Evolutionary conservation across 2,329 filamentous ascomycete genomes (phyloP).

Genomic region (Ceratocystis papillata): DNA sequence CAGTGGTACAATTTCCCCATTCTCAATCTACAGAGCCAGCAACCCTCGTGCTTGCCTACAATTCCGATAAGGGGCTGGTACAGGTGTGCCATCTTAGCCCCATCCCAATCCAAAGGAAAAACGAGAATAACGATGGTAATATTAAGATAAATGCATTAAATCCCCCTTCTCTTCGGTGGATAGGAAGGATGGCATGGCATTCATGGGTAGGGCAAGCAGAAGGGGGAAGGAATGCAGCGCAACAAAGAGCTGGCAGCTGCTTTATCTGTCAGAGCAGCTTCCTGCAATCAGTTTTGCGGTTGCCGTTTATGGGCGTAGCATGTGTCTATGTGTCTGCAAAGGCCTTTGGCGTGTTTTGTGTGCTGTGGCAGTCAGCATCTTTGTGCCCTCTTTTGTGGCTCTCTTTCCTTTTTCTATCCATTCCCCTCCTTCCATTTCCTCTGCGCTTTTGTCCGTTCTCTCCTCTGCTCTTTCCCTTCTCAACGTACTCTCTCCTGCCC

Average conservation of each 20-base stretch:
- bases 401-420: neutral
- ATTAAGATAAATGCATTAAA: neutral
- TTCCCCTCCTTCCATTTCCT: neutral
- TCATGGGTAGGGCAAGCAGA: neutral
- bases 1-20: no score
- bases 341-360: neutral
- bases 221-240: conserved; percentile 14
- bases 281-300: neutral
- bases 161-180: no score
- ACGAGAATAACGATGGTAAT: neutral
- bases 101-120: neutral
- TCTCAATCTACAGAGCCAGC: neutral
- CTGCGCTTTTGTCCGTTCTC: neutral
- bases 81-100: neutral
- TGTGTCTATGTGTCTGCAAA: neutral
- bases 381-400: neutral
- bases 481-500: neutral
- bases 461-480: neutral
- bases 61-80: conserved; percentile 4
- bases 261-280: conserved; percentile 5
- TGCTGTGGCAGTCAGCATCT: neutral
- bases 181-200: neutral
- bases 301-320: neutral
- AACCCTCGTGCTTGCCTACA: neutral
- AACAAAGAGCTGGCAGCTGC: conserved; percentile 13